Conservation (phyloP, 2,329 filamentous ascomycete species). For the Ceratocystis papillata region DNA sequence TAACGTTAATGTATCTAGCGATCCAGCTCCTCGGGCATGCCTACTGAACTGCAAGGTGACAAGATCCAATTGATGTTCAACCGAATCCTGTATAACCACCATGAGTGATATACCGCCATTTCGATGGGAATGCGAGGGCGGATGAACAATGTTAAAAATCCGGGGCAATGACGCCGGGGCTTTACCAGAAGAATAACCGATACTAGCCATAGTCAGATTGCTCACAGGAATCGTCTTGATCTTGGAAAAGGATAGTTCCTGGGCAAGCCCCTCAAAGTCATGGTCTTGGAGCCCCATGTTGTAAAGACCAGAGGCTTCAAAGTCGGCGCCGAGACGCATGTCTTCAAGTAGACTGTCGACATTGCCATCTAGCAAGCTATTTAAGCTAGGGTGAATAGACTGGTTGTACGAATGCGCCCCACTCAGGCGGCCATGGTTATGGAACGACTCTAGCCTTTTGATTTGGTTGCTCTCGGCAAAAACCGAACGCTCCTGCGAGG, state of each 20-base stretch:
- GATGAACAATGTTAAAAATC: constrained; percentile 57
- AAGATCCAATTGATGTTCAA: constrained; percentile 48
- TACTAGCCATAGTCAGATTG: constrained; percentile 48
- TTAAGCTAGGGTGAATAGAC: constrained; percentile 41
- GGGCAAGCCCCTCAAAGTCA: constrained; percentile 58
- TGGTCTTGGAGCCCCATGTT: constrained; percentile 59
- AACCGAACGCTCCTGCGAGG: constrained; percentile 68
- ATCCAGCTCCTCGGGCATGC: constrained; percentile 6
- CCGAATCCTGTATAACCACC: constrained; percentile 58
- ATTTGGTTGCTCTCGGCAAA: constrained; percentile 55
- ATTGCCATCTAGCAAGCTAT: constrained; percentile 56
- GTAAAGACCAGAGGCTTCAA: constrained; percentile 50
- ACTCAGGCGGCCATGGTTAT: constrained; percentile 50
- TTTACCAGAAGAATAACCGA: constrained; percentile 34
- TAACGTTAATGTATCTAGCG: constrained; percentile 21
- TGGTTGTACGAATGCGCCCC: constrained; percentile 39
- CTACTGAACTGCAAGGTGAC: constrained; percentile 19
- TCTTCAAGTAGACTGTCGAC: constrained; percentile 61
- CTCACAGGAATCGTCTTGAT: constrained; percentile 57
- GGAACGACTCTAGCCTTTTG: constrained; percentile 62
- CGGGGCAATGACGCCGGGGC: constrained; percentile 30
- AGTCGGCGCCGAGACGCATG: constrained; percentile 48
- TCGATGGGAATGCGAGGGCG: constrained; percentile 45
- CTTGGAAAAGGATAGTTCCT: constrained; percentile 61
- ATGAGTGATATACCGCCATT: constrained; percentile 46